phyloP scores from a whole-genome alignment of 2,329 filamentous ascomycete genomes.

The Penicillium brevicompactum region DNA sequence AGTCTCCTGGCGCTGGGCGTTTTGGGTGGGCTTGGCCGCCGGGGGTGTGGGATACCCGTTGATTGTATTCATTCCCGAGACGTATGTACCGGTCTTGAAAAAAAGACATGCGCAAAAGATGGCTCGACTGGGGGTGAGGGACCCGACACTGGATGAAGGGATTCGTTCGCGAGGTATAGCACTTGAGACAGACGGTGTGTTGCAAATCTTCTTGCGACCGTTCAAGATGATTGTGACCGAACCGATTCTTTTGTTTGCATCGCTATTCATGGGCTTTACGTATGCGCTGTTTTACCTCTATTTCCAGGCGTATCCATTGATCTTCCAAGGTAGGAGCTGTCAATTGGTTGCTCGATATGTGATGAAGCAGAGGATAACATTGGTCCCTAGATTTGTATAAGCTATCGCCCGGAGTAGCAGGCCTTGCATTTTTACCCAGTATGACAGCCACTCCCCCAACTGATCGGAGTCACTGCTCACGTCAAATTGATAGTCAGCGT shows the following conservation, averaged over 20 bases:
- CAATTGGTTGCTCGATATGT: background rate
- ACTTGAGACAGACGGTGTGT: background rate
- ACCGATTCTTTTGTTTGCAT: constrained; percentile 69
- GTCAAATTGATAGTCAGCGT: constrained; percentile 48
- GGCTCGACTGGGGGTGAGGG: background rate
- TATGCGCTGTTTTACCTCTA: constrained; percentile 71
- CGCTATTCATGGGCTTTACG: constrained; percentile 67
- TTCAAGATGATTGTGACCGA: constrained; percentile 71
- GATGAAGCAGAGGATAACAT: background rate
- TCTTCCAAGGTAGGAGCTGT: constrained; percentile 58
- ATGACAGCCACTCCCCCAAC: background rate
- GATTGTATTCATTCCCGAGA: constrained; percentile 10
- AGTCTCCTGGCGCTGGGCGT: constrained; percentile 12
- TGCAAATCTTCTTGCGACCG: constrained; percentile 49
- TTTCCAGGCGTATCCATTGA: constrained; percentile 70
- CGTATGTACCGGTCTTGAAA: constrained; percentile 10
- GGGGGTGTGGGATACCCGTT: constrained; percentile 4
- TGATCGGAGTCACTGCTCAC: background rate
- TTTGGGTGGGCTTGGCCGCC: constrained; percentile 4
- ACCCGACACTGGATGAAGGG: background rate
- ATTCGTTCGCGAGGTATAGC: background rate
- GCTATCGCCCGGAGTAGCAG: constrained; percentile 29
- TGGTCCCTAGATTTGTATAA: constrained; percentile 29
- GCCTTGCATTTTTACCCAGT: constrained; percentile 35
- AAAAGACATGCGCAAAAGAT: background rate